phyloP scores from a whole-genome alignment of 75 land plant species.

The Larix kaempferi region DNA sequence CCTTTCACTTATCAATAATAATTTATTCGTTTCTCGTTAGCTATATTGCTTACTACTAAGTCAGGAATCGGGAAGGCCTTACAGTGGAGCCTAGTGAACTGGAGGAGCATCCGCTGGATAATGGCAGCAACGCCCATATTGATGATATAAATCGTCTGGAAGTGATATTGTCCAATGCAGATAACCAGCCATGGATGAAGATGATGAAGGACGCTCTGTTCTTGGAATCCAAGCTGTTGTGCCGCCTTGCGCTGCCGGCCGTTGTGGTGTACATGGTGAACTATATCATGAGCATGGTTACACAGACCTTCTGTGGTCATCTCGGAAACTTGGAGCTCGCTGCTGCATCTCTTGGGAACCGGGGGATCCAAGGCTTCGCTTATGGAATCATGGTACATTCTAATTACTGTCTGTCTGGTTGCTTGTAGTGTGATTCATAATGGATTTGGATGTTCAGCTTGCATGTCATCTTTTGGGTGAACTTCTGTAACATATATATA shows the following conservation, averaged over 20 bases:
- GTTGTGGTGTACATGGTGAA: constrained; percentile 63
- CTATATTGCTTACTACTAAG: no score
- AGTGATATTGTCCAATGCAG: neutral
- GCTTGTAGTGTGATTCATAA: no score
- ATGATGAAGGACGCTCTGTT: neutral
- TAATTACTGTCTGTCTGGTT: no score
- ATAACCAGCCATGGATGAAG: neutral
- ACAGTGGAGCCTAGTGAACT: neutral
- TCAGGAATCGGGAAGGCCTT: no score
- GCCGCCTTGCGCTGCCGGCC: constrained; percentile 57
- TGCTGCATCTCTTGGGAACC: constrained; percentile 70
- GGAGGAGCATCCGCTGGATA: neutral
- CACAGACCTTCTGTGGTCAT: constrained; percentile 63
- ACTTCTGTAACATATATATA: no score
- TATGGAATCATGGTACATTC: constrained; percentile 61
- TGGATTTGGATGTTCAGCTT: no score
- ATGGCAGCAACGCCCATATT: neutral
- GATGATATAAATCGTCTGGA: neutral
- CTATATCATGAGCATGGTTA: constrained; percentile 47
- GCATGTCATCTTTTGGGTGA: no score
- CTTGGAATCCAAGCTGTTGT: constrained; percentile 14
- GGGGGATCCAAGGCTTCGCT: constrained; percentile 52
- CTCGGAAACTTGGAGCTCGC: constrained; percentile 74
- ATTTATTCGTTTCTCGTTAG: no score
- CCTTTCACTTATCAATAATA: no score